phyloP scores from a whole-genome alignment of 2,329 filamentous ascomycete species.

The Penicillium paneum region DNA sequence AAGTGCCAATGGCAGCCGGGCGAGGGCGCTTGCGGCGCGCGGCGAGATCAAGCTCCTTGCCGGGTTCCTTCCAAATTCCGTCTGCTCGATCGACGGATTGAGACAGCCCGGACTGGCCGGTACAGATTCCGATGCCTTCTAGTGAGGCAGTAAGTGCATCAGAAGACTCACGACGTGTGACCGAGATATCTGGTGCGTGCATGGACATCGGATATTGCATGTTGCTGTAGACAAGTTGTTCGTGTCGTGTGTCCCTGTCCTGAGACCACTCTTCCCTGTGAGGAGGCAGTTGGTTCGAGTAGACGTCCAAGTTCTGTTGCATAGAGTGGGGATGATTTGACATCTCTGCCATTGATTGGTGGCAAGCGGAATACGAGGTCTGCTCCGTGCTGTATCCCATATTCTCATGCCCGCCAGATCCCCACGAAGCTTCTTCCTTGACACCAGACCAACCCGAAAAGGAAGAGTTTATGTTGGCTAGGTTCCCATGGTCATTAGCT shows the following conservation, averaged over 20 bases:
- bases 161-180: constrained; percentile 33
- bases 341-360: constrained; percentile 22
- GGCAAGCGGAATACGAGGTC: constrained; percentile 20
- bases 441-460: constrained; percentile 30
- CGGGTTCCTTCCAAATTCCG: constrained; percentile 32
- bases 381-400: constrained; percentile 25
- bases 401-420: constrained; percentile 21
- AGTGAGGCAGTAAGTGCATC: constrained; percentile 35
- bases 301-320: constrained; percentile 16
- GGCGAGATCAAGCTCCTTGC: constrained; percentile 46
- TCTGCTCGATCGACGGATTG: constrained; percentile 28
- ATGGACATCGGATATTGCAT: constrained; percentile 32
- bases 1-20: constrained; percentile 47
- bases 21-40: constrained; percentile 47
- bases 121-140: constrained; percentile 37
- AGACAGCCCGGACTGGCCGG: constrained; percentile 21
- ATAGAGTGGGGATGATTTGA: constrained; percentile 15
- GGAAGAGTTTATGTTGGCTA: constrained; percentile 19
- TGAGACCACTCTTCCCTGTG: constrained; percentile 30
- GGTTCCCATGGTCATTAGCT: constrained; percentile 16
- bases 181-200: constrained; percentile 29
- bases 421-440: constrained; percentile 31
- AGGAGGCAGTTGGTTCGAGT: constrained; percentile 15
- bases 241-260: constrained; percentile 22
- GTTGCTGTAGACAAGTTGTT: constrained; percentile 30